Base-by-base conservation (phyloP, 192 early-diverging fungal species). In the Pilaira anomala region DNA sequence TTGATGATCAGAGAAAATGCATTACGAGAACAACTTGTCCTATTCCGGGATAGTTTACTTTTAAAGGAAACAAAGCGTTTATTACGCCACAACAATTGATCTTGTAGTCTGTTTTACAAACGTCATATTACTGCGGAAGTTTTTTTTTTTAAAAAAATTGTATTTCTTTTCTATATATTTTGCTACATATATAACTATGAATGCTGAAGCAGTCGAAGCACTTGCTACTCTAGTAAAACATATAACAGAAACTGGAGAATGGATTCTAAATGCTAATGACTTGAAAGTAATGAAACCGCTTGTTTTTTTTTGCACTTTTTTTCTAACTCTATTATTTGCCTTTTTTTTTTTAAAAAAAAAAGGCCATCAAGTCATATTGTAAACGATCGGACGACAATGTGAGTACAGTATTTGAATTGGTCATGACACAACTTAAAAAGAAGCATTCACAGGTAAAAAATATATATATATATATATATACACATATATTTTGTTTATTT, bases 401-500 rank as follows among this genome's bases (percentile, higher is more conserved):
- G 19, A 66, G 71, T 18, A 45, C 51, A 29, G 72, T 77, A 0
- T 79, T 70, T 56, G 67, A 74, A 13, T 49, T 78, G 9, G 71
- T 79, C 9, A 62, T 75, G 54, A 65, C 66, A 7, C 80, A 82
- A 41, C 49, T 79, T 14, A 53, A 79, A 53, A 77, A 78, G 50
- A 73, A 79, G 52, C 80, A 82, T 68, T 70, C 80, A 24, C 78
- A 82, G 69, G 80, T 82, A 50, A 52, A 24, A 40, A 13, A 11
- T 5, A n/a, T n/a, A n/a, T 36, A 3, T 48, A 3, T 7, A 2
- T 52, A 3, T 40, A 30, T 41, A 9, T 12, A 16, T 52, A 19
- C 28, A 14, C 5, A 29, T 19, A 48, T 8, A 18, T 48, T 3
- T 49, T 14, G 26, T 21, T 9, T 63, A 12, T 19, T 28, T 42